Evolutionary conservation across 31 red algal species (phyloP).

Genomic region (Endocladia muricata): DNA sequence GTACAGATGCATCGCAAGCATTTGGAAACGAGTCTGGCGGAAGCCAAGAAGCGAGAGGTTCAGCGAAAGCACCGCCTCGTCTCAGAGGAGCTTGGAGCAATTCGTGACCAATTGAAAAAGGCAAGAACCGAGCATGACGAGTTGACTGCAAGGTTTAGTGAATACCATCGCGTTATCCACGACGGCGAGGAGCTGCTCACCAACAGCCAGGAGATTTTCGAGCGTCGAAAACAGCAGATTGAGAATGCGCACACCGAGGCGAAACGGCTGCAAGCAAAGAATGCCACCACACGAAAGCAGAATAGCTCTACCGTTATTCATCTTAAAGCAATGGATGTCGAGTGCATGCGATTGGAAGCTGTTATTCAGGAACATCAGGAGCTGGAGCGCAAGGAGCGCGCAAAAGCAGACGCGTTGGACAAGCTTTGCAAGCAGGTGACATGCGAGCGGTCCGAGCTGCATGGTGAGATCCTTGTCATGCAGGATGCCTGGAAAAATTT

Average conservation of each 20-base stretch:
- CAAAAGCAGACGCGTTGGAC: constrained; percentile 46
- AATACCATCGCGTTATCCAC: constrained; percentile 18
- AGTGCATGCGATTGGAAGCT: constrained; percentile 30
- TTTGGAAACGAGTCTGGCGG: constrained; percentile 27
- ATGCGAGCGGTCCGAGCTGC: constrained; percentile 30
- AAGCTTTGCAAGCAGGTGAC: constrained; percentile 55
- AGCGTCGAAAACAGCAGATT: constrained; percentile 30
- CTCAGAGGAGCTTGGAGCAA: neutral
- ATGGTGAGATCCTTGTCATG: constrained; percentile 47
- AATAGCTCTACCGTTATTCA: constrained; percentile 42
- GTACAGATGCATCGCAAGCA: constrained; percentile 51
- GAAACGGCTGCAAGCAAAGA: constrained; percentile 34
- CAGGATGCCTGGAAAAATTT: constrained; percentile 54
- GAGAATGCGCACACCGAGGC: constrained; percentile 36
- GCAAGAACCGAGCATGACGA: constrained; percentile 14
- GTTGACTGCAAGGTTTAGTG: neutral
- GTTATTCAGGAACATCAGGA: constrained; percentile 14
- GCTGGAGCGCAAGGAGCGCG: constrained; percentile 49
- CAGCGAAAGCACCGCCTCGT: constrained; percentile 10
- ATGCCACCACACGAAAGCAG: constrained; percentile 31
- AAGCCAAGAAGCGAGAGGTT: constrained; percentile 38
- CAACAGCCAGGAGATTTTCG: constrained; percentile 8
- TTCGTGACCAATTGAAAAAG: constrained; percentile 14
- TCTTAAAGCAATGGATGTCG: constrained; percentile 50
- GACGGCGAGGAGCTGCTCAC: constrained; percentile 10